Evolutionary conservation across 768 basidiomycete genomes (phyloP).

Genomic region (Pilatotrama ljubarskyi): DNA sequence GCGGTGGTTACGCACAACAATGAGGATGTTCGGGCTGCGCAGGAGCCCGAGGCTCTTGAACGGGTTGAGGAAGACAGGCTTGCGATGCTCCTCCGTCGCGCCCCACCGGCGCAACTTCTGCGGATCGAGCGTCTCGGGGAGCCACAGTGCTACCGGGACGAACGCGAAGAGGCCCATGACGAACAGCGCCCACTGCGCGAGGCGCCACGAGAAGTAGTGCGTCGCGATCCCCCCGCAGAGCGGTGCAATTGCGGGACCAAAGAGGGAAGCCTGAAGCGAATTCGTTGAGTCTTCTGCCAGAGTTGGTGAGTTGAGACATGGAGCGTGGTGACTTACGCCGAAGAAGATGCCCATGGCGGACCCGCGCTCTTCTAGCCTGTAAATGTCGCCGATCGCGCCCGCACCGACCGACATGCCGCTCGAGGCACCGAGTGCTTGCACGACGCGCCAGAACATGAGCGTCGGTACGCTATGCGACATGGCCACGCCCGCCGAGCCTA

Average conservation of each 20-base stretch:
- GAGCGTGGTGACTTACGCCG: slow-evolving; percentile 39
- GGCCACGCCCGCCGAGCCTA: slow-evolving; percentile 64
- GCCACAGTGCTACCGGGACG: slow-evolving; percentile 41
- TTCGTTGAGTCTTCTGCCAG: no score
- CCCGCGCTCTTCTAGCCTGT: slow-evolving; percentile 60
- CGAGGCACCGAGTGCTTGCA: slow-evolving; percentile 67
- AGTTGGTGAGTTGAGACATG: neutral
- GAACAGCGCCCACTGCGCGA: slow-evolving; percentile 52
- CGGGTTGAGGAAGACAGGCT: slow-evolving; percentile 55
- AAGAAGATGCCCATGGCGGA: slow-evolving; percentile 61
- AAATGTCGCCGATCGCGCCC: slow-evolving; percentile 67
- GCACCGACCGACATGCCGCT: slow-evolving; percentile 56
- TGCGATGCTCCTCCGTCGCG: slow-evolving; percentile 11
- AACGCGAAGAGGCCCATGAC: slow-evolving; percentile 41
- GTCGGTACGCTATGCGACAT: slow-evolving; percentile 41
- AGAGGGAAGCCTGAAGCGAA: slow-evolving; percentile 44
- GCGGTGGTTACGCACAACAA: slow-evolving; percentile 48
- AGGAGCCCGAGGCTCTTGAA: slow-evolving; percentile 51
- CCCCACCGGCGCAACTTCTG: slow-evolving; percentile 46
- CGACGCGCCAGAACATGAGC: slow-evolving; percentile 60
- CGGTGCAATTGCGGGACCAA: slow-evolving; percentile 65
- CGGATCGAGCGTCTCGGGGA: slow-evolving; percentile 73
- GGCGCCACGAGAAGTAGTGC: slow-evolving; percentile 66
- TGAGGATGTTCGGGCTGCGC: slow-evolving; percentile 58
- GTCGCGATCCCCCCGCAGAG: slow-evolving; percentile 56